A percentile compares a stretch with the other conserved stretches of the same genome.
These are phyloP conservation scores for Blastocladiella britannica DNA, from an alignment of 192 early-diverging fungal genomes.

Conservation along the genomic window DNA sequence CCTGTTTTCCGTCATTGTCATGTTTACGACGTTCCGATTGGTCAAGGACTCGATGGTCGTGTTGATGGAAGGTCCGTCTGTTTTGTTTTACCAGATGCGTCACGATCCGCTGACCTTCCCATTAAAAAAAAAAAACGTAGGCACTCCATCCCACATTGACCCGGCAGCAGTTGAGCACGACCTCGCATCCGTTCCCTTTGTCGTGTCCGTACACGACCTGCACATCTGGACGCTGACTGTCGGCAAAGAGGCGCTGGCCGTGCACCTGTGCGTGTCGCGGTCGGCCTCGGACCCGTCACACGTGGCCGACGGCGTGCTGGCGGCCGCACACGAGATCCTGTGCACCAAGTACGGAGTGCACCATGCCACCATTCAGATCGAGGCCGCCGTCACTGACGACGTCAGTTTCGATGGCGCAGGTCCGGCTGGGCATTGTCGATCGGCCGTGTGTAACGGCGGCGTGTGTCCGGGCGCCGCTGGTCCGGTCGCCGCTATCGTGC, in stretches of 20 bases:
- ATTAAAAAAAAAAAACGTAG: too few species aligned
- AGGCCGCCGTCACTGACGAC: too few species aligned
- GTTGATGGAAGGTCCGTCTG: constrained; percentile 63
- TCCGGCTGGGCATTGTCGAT: background rate
- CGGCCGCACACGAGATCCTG: constrained; percentile 14
- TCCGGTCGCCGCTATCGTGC: too few species aligned
- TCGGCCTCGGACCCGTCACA: constrained; percentile 8
- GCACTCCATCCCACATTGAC: constrained; percentile 25
- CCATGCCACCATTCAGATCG: constrained; percentile 29
- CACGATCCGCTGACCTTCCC: too few species aligned
- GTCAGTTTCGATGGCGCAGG: background rate
- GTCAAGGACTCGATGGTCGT: constrained; percentile 40
- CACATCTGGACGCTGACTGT: constrained; percentile 41
- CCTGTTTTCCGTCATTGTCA: constrained; percentile 52
- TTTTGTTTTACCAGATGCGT: too few species aligned
- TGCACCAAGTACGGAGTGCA: constrained; percentile 24
- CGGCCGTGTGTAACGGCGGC: background rate
- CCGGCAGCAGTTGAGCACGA: constrained; percentile 17
- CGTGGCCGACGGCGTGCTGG: constrained; percentile 18
- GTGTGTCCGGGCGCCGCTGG: background rate
- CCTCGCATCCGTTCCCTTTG: constrained; percentile 22
- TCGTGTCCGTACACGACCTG: constrained; percentile 32
- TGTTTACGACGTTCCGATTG: constrained; percentile 42
- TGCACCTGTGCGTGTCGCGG: constrained; percentile 10
- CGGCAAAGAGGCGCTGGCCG: constrained; percentile 20